phyloP scores from a whole-genome alignment of 306 rosid genomes.

The Acacia confusa region DNA sequence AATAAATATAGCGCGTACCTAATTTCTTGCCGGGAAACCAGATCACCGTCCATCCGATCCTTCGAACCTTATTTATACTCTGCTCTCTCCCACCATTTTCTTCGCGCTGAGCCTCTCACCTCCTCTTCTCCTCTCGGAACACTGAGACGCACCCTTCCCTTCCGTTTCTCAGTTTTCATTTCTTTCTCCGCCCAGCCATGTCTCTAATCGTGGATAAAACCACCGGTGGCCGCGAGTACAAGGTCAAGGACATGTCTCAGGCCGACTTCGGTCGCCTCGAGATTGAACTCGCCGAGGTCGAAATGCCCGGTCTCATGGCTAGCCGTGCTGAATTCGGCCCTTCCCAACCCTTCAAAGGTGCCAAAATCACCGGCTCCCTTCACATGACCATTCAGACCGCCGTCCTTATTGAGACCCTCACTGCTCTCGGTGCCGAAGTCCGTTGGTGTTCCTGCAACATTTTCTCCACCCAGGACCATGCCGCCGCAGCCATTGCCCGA shows the following conservation, averaged over 20 bases:
- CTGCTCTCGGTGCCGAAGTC: conserved; percentile 95
- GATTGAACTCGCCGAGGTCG: conserved; percentile 88
- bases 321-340: conserved; percentile 71
- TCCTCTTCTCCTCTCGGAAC: neutral
- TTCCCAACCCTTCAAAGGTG: conserved; percentile 79
- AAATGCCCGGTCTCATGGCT: conserved; percentile 88
- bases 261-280: conserved; percentile 93
- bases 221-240: conserved; percentile 77
- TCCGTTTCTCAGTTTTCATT: neutral
- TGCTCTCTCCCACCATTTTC: neutral
- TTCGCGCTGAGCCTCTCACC: neutral
- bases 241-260: conserved; percentile 90
- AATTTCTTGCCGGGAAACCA: neutral
- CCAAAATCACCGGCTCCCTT: conserved; percentile 90
- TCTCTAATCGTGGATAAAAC: conserved; percentile 77
- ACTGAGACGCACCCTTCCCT: neutral
- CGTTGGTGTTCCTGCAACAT: conserved; percentile 98
- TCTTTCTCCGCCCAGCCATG: conserved; percentile 35
- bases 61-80: conserved; percentile 38
- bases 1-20: neutral
- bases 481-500: conserved; percentile 93
- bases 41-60: conserved; percentile 35
- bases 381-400: conserved; percentile 99
- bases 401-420: conserved; percentile 91
- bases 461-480: conserved; percentile 96